Evolutionary conservation across 1,284 basidiomycete genomes (phyloP), one percentile per base, ranked within the genome.

Genomic region (Moesziomyces aphidis): DNA sequence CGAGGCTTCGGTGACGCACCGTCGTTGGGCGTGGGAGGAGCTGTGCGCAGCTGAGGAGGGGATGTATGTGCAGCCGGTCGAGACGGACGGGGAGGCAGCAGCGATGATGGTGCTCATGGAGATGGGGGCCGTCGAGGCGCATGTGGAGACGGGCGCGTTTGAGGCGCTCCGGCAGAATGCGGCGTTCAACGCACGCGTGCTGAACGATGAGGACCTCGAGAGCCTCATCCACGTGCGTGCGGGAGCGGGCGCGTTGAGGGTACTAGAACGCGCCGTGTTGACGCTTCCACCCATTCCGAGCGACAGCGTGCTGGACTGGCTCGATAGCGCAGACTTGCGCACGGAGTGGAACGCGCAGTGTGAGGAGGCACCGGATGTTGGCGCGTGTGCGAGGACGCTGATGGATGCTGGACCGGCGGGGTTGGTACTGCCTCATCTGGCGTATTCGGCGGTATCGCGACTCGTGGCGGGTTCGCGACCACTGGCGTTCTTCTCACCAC

Each of bases 151-250:
- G 43, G 22, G 49, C 31, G 52, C 69, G 6, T 76, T 65, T 17
- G 61, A 59, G 28, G 49, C 53, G 8, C 52, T 76, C 31, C 21
- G 73, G 23, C 55, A 57, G 53, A 61, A 59, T 23, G 52, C 60
- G 17, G 62, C 62, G 10, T 56, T 76, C 55, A 76, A 76, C 21
- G 73, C 69, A 3, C 45, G 73, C 8, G 56, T 66, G 28, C 43
- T 76, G 34, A 76, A 69, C 36, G 73, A 76, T n/a, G 61, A 72
- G 8, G 69, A 76, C 21, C n/a, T 76, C 39, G 73, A 76, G 39
- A 52, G 59, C 15, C 15, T 61, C 5, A 50, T 76, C 17, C 48
- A 21, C 4, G 48, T 71, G 15, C 43, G 44, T 19, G 60, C 55
- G 2, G 15, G 6, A 13, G 17, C 15, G 0, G 54, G 31, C 36